A percentile compares a stretch with the other conserved stretches of the same genome.
Evolutionary conservation across 2,329 filamentous ascomycete species (phyloP).

Genomic region (Talaromyces sp.): DNA sequence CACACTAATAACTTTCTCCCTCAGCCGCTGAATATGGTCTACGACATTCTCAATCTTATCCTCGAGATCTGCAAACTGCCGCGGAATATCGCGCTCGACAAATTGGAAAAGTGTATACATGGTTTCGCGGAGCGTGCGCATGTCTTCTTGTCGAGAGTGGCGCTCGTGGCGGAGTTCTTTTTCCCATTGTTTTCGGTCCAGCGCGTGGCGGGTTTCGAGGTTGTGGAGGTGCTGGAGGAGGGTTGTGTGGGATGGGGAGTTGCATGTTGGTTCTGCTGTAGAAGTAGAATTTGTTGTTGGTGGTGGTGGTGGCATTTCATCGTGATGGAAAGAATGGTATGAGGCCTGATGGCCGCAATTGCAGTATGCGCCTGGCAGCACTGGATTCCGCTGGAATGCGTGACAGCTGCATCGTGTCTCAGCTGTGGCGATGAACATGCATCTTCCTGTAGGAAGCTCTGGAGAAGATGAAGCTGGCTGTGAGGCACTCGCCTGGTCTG

Average conservation of each 20-base stretch:
- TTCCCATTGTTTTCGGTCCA: conserved; percentile 18
- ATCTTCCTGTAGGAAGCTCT: background rate
- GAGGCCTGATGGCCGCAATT: background rate
- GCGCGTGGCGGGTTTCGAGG: conserved; percentile 19
- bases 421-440: background rate
- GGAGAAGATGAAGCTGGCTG: background rate
- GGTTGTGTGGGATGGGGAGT: conserved; percentile 6
- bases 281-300: conserved; percentile 34
- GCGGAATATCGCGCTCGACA: conserved; percentile 20
- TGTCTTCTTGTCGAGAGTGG: conserved; percentile 21
- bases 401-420: background rate
- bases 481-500: background rate
- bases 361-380: background rate
- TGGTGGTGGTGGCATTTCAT: conserved; percentile 28
- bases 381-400: background rate
- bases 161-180: conserved; percentile 18
- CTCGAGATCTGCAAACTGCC: conserved; percentile 21
- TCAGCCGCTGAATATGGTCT: conserved; percentile 21
- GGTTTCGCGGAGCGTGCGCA: conserved; percentile 22
- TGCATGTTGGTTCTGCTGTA: conserved; percentile 4
- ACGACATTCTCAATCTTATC: conserved; percentile 19
- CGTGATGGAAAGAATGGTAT: background rate
- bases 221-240: conserved; percentile 19
- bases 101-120: conserved; percentile 22
- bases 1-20: conserved; percentile 19